Evolutionary conservation across 116 monocot species (phyloP), one percentile per base, ranked within the genome.

Genomic region (Cymodocea nodosa): DNA sequence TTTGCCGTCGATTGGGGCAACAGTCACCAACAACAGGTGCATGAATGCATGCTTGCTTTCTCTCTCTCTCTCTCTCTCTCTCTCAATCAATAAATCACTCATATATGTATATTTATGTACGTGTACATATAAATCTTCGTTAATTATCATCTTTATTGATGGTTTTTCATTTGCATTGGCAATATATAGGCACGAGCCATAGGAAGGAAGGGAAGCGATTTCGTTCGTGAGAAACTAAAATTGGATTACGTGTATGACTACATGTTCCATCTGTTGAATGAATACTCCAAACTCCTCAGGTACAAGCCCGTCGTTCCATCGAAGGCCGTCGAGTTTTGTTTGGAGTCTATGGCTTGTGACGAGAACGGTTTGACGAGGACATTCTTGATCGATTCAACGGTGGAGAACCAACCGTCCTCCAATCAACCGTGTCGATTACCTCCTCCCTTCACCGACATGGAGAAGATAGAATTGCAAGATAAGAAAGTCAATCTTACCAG

Each of bases 361-460:
- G 68, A 62, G 0, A 11, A 50, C 10, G 78, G 78, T 12, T 24
- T 22, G 50, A 61, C 56, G 69, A 78, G 37, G 69, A 60, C 52
- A 18, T 78, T 57, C 66, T 75, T 82, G 75, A 70, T 66, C 16
- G 69, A 61, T 13, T 73, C 78, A 23, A 60, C 73, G 72, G 75
- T 65, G 53, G 50, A 37, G 16, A 19, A 18, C 4, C 51, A 74
- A 0, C 59, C 13, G 0, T 56, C 59, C 11, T 35, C 68, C 0
- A 52, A 44, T 0, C 90, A 52, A 0, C 90, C 86, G 6, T 90
- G 90, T 71, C 36, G 63, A 2, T 22, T 90, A 59, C 79, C 79
- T 22, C 81, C 86, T 68, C 79, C 83, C 1, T 83, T 76, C 58
- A 70, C 15, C 50, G 49, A 70, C 0, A 70, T 5, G 23, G 85